Base-by-base conservation (phyloP, 2,329 filamentous ascomycete genomes). In the Magnaporthiopsis incrustans region DNA sequence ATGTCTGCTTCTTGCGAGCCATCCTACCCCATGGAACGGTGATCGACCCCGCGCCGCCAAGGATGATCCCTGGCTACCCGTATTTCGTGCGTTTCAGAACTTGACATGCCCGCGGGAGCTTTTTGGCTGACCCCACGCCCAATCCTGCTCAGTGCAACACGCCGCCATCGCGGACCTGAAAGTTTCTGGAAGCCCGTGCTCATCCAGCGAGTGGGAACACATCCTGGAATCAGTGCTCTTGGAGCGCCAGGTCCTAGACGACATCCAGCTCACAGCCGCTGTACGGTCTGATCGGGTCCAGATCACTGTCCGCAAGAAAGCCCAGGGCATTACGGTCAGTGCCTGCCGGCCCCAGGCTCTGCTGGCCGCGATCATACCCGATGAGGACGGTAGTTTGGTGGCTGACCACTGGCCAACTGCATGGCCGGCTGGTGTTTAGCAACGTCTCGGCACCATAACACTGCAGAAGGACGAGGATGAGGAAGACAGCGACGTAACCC, bases 291-390 rank as follows among this genome's bases (percentile, higher is more conserved):
- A 30, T 30, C 27, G 22, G 22, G 78, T 90, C n/a, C 81, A 80
- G 25, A 79, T 93, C 66, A 85, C 83, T 8, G 77, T 92, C 65
- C 82, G 87, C 61, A 88, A 87, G 71, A 83, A 85, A 64, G 81
- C 88, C 56, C 81, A 86, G 67, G 88, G 87, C 58, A 90, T 92
- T 68, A 89, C 86, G 65, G 88, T 89, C 78, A 67, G 82, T 73
- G 33, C 60, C 64, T 64, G 59, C 57, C 61, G 64, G 22, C 38
- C 35, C n/a, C 60, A 15, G 25, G 22, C 22, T 53, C 18, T 50
- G 4, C 26, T 6, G 26, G 18, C 11, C 38, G 38, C 5, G 15
- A 12, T 12, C 32, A 38, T 30, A 15, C 3, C 7, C 3, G 3
- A 3, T 6, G 30, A 30, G 22, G 15, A 30, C 11, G 12, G 25